These are phyloP conservation scores for Xylaria sp. DNA, from an alignment of 2,329 filamentous ascomycete genomes.

Conservation along the genomic window DNA sequence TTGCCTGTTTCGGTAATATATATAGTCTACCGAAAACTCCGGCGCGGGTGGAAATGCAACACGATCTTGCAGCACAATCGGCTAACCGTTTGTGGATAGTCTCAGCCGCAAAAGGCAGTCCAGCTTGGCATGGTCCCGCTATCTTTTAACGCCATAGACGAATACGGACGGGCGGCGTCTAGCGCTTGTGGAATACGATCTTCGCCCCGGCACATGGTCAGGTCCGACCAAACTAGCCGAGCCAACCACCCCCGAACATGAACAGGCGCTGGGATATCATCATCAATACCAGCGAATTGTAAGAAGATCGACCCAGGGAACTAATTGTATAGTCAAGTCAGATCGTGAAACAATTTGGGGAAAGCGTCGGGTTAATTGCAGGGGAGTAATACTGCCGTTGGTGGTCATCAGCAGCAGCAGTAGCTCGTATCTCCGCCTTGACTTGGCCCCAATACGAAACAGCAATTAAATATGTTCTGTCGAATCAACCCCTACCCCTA, in stretches of 20 bases:
- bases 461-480: slow-evolving; percentile 33
- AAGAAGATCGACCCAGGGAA: slow-evolving; percentile 15
- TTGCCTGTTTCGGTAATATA: slow-evolving; percentile 17
- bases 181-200: slow-evolving; percentile 33
- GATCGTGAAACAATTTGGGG: slow-evolving; percentile 22
- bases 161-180: slow-evolving; percentile 33
- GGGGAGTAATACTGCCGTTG: slow-evolving; percentile 19
- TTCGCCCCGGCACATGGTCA: slow-evolving; percentile 21
- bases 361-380: slow-evolving; percentile 23
- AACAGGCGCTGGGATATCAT: slow-evolving; percentile 19
- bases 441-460: slow-evolving; percentile 37
- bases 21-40: slow-evolving; percentile 23
- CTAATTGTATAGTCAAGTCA: slow-evolving; percentile 24
- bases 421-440: slow-evolving; percentile 34
- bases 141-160: slow-evolving; percentile 14
- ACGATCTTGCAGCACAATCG: not conserved
- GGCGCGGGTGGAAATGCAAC: slow-evolving; percentile 16
- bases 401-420: slow-evolving; percentile 24
- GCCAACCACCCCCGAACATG: slow-evolving; percentile 8
- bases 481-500: slow-evolving; percentile 33
- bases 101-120: slow-evolving; percentile 18
- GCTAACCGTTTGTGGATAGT: slow-evolving; percentile 16
- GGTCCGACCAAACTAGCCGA: slow-evolving; percentile 32
- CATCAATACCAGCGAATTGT: not conserved
- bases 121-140: slow-evolving; percentile 8